Evolutionary conservation across 176 grass and related monocot species (phyloP).

Genomic region (Puya raimondii): DNA sequence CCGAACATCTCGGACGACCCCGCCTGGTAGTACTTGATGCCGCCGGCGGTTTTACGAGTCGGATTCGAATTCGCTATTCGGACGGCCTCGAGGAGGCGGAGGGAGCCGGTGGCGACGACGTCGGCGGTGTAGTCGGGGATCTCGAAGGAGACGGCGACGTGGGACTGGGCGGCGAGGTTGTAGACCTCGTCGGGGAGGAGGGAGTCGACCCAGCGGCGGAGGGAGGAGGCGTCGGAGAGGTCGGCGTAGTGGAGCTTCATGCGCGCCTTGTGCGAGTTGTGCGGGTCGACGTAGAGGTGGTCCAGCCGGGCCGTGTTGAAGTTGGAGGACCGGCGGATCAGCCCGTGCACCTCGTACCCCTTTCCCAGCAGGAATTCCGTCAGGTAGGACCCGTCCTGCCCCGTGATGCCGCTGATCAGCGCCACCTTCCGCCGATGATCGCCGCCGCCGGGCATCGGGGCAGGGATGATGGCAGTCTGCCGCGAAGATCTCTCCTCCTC

Average conservation of each 20-base stretch:
- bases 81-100: constrained; percentile 95
- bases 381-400: constrained; percentile 93
- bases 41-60: constrained; percentile 2
- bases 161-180: constrained; percentile 93
- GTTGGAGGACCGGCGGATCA: constrained; percentile 97
- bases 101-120: constrained; percentile 73
- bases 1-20: constrained; percentile 98
- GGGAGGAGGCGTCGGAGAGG: constrained; percentile 85
- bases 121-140: constrained; percentile 93
- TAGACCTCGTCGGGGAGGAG: constrained; percentile 96
- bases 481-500: too few relatives aligned
- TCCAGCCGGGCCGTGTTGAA: constrained; percentile 88
- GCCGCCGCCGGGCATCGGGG: too few relatives aligned
- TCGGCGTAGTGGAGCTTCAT: constrained; percentile 97
- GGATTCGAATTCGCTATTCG: constrained; percentile 18
- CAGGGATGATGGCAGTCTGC: too few relatives aligned
- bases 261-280: constrained; percentile 50
- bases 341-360: constrained; percentile 94
- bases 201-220: constrained; percentile 76
- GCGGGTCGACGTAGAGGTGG: constrained; percentile 93
- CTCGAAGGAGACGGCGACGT: constrained; percentile 94
- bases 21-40: constrained; percentile 86
- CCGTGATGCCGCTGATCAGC: constrained; percentile 81
- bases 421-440: constrained; percentile 55
- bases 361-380: constrained; percentile 77